Base-by-base conservation (phyloP, 2,329 filamentous ascomycete species). In the Erysiphe pulchra region DNA sequence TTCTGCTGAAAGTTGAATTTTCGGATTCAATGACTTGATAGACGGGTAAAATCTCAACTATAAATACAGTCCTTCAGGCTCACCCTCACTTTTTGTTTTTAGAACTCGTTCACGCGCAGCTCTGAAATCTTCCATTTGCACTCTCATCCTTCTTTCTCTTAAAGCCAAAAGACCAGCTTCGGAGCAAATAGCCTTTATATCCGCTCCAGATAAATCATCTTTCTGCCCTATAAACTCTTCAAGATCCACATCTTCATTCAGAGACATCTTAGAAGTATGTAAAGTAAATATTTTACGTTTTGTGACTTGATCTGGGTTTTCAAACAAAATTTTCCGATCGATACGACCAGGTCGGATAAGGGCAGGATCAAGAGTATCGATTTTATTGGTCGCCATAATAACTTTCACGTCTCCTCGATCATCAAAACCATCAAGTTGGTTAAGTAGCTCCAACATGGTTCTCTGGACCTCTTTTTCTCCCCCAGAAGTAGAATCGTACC, bases 311-410 rank as follows among this genome's bases (percentile, higher is more conserved):
- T 75, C 67, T 41, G 65, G 67, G 56, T 77, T 71, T 61, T 75
- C 71, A 57, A 77, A 82, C 50, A 78, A 64, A 51, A 98, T 98
- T 73, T 98, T 98, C 56, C 90, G 79, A 63, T 98, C 90, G 62
- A 98, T 98, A 71, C 90, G 86, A 51, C 90, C 90, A 40, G 90
- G 90, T 53, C 90, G 80, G 59, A 98, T 98, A 54, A 98, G 70
- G 16, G 90, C 90, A 46, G 90, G 90, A 59, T 98, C 92, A 28
- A 98, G 71, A 4, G 84, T 92, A 54, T 98, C 92, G 54, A 98
- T 98, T 74, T 98, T 98, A 76, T 98, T 98, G 53, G 90, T 98
- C 12, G 90, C 92, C 86, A 98, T 95, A 62, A 98, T 87, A 50
- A 98, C 90, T 69, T 98, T 98, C 63, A 98, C 87, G 60, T 98